Conservation (phyloP, 2,329 filamentous ascomycete genomes). For the Ophiocordyceps unilateralis region DNA sequence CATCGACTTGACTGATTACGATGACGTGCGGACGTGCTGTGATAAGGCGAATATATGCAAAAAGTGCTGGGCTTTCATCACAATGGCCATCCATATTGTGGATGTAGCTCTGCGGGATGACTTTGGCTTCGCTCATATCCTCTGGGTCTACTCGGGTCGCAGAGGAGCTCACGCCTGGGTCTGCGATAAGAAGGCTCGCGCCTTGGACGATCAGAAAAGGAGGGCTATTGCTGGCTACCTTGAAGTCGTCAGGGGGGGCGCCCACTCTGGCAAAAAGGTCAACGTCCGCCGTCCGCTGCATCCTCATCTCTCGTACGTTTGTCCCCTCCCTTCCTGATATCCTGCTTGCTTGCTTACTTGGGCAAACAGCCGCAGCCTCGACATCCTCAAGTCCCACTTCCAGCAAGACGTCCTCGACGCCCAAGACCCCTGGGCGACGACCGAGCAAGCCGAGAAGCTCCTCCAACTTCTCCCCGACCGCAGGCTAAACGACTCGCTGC, state of each 20-base stretch:
- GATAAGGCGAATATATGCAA: conserved; percentile 81
- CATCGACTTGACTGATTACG: conserved; percentile 98
- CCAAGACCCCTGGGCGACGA: conserved; percentile 69
- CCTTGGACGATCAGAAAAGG: conserved; percentile 72
- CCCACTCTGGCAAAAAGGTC: conserved; percentile 73
- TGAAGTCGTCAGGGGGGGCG: conserved; percentile 74
- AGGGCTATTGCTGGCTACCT: conserved; percentile 78
- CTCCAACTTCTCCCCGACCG: conserved; percentile 74
- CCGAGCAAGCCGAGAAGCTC: conserved; percentile 58
- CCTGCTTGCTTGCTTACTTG: not conserved
- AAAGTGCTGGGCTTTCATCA: conserved; percentile 95
- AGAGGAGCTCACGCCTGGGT: conserved; percentile 97
- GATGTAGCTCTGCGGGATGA: conserved; percentile 78
- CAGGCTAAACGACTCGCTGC: conserved; percentile 57
- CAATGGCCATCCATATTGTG: conserved; percentile 91
- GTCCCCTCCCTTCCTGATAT: not conserved
- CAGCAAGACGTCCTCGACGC: conserved; percentile 61
- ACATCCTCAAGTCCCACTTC: conserved; percentile 73
- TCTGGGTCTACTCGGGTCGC: conserved; percentile 97
- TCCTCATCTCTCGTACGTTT: conserved; percentile 58
- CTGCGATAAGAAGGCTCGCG: conserved; percentile 73
- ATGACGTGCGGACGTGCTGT: conserved; percentile 91
- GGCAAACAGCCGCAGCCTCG: conserved; percentile 52
- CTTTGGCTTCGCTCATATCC: conserved; percentile 90
- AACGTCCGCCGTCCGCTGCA: conserved; percentile 75